These are phyloP conservation scores for Platanthera guangdongensis DNA, from an alignment of 106 monocot genomes.

Conservation along the genomic window DNA sequence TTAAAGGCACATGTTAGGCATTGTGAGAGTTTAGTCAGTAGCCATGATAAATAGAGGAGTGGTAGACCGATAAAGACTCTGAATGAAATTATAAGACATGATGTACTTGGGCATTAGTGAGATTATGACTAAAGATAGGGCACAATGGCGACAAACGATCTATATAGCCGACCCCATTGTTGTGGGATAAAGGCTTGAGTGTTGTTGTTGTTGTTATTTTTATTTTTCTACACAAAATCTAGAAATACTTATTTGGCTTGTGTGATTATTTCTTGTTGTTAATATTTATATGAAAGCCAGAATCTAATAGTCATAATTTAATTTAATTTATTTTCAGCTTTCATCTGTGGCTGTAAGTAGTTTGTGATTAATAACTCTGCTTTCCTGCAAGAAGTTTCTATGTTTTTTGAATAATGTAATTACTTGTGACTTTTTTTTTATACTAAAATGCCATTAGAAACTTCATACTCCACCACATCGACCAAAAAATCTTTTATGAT, in stretches of 20 bases:
- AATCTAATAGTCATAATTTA: background rate
- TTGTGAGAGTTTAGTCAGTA: too few species aligned
- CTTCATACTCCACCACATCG: background rate
- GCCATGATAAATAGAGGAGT: too few species aligned
- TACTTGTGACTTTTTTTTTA: background rate
- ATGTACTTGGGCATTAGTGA: too few species aligned
- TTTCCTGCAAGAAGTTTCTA: background rate
- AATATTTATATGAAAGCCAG: background rate
- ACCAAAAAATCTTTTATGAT: background rate
- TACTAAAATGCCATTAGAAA: background rate
- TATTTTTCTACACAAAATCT: background rate
- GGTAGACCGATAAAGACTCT: too few species aligned
- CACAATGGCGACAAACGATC: too few species aligned
- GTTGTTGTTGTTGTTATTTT: background rate
- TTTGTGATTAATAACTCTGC: background rate
- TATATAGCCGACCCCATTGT: too few species aligned
- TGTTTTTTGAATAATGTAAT: background rate
- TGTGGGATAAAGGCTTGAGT: too few species aligned
- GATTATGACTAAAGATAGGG: too few species aligned
- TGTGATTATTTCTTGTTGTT: background rate
- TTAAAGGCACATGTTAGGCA: too few species aligned
- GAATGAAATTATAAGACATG: too few species aligned
- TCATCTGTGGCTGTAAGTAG: background rate
- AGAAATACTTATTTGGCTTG: background rate
- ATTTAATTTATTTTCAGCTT: background rate